Evolutionary conservation across 441 rosid genomes (phyloP), one percentile per base, ranked within the genome.

Genomic region (Gossypium schwendimanii): DNA sequence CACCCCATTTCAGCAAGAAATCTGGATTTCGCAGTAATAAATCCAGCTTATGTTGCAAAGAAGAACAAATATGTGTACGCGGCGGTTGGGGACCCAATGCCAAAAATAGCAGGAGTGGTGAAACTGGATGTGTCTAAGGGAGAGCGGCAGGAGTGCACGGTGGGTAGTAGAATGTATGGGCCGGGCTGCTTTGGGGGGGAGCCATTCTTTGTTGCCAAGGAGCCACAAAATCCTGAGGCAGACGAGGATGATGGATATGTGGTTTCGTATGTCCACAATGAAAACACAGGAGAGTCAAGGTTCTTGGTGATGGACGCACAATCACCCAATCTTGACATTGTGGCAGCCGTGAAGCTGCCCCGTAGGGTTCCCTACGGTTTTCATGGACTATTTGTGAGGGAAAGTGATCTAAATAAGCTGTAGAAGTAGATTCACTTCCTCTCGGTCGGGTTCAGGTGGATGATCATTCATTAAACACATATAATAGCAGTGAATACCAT

Each of bases 191-290:
- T 71, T 53, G 96, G 96, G 0, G 97, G 97, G 0, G 95, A 94
- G 66, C 97, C 96, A 0, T 87, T 89, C 73, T 89, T 91, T 62
- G 90, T 90, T 57, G 89, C 90, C 1, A 87, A 77, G 73, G 84
- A 89, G 17, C 84, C 83, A 8, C 81, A 77, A 2, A 66, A 87
- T 65, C 77, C 83, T 1, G 81, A 81, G 47, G 86, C 89, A 0
- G 89, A 86, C 24, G 98, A 91, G 76, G 98, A 94, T 70, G 94
- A 90, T 17, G 97, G 98, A 53, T 91, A 90, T 47, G 70, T 91
- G 54, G 84, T 91, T 49, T 75, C 89, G 1, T 89, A 88, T 63
- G 86, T 89, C 69, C 97, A 94, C 28, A 86, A 94, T 55, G 97
- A 94, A 81, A 82, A 70, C 6, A 31, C 47, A 0, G 90, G 91